Percentiles rank a stretch among this genome's conserved stretches.
Evolutionary conservation across 164 flowering plant genomes (phyloP).

Genomic region (Vitis amurensis): DNA sequence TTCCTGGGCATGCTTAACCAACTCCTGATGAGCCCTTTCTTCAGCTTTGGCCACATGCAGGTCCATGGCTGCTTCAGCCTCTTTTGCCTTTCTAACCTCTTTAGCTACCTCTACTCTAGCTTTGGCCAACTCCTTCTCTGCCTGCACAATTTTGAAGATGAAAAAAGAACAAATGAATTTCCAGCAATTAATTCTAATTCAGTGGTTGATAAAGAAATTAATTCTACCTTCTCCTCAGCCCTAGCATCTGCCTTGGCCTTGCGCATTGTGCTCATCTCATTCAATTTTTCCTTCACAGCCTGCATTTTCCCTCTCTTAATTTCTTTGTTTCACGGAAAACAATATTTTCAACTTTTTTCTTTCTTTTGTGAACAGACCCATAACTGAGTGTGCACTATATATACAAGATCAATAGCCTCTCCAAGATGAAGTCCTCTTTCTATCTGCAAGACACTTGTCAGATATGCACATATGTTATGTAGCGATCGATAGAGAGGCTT

Average conservation of each 20-base stretch:
- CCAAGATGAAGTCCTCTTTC: too few relatives aligned
- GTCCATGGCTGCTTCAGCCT: conserved; percentile 61
- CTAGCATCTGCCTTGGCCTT: conserved; percentile 58
- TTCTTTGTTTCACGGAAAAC: neutral
- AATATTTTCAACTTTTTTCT: too few relatives aligned
- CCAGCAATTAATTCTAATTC: too few relatives aligned
- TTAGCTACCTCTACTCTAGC: conserved; percentile 53
- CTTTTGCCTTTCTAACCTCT: conserved; percentile 61
- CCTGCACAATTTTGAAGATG: conserved; percentile 23
- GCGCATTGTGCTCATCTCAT: conserved; percentile 43
- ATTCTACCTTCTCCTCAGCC: conserved; percentile 59
- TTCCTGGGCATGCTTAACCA: conserved; percentile 23
- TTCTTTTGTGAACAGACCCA: too few relatives aligned
- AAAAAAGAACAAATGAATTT: too few relatives aligned
- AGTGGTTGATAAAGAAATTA: too few relatives aligned
- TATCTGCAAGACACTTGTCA: too few relatives aligned
- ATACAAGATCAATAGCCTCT: too few relatives aligned
- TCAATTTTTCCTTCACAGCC: conserved; percentile 59
- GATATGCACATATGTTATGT: too few relatives aligned
- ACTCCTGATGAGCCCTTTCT: conserved; percentile 22
- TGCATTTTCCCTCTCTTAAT: conserved; percentile 40
- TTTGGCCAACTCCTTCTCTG: conserved; percentile 59
- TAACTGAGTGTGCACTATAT: too few relatives aligned
- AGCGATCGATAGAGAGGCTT: too few relatives aligned
- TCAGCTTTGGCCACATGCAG: conserved; percentile 54